Conservation (phyloP, 2,329 filamentous ascomycete genomes). For the Emmonsiellopsis sp. region DNA sequence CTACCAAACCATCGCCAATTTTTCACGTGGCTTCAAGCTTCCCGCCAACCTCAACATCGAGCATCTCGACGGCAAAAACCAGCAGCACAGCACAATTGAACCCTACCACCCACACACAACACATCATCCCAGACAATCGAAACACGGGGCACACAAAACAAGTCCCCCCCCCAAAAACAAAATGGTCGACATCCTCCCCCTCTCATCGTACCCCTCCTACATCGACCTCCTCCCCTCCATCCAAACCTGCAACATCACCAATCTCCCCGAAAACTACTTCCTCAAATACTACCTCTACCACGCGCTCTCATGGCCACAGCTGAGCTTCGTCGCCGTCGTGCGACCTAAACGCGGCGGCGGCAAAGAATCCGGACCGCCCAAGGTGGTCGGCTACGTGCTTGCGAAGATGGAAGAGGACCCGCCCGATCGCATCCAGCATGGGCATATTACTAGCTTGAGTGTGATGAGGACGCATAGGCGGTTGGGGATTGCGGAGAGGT, state of each 20-base stretch:
- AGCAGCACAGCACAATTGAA: background rate
- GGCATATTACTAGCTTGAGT: constrained; percentile 88
- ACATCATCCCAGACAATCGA: background rate
- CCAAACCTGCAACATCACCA: constrained; percentile 97
- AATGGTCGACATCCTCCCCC: constrained; percentile 42
- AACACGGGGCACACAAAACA: background rate
- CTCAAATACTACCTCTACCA: constrained; percentile 99
- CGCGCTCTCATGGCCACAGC: constrained; percentile 93
- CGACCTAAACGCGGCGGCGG: constrained; percentile 62
- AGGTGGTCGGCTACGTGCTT: constrained; percentile 98
- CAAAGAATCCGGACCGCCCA: constrained; percentile 61
- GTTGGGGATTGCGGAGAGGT: constrained; percentile 87
- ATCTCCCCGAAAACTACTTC: constrained; percentile 99
- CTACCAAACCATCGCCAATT: background rate
- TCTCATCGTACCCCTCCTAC: constrained; percentile 45
- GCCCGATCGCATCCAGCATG: constrained; percentile 78
- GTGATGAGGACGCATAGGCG: constrained; percentile 94
- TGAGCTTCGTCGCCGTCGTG: constrained; percentile 94
- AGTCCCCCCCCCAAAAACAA: constrained; percentile 12
- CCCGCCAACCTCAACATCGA: background rate
- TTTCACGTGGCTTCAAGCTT: constrained; percentile 1
- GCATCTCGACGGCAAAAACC: background rate
- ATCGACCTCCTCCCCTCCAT: constrained; percentile 81
- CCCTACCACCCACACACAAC: background rate
- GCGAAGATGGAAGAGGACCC: constrained; percentile 99